phyloP scores from a whole-genome alignment of 2,329 filamentous ascomycete genomes.

The Dryadomyces sulphureus region DNA sequence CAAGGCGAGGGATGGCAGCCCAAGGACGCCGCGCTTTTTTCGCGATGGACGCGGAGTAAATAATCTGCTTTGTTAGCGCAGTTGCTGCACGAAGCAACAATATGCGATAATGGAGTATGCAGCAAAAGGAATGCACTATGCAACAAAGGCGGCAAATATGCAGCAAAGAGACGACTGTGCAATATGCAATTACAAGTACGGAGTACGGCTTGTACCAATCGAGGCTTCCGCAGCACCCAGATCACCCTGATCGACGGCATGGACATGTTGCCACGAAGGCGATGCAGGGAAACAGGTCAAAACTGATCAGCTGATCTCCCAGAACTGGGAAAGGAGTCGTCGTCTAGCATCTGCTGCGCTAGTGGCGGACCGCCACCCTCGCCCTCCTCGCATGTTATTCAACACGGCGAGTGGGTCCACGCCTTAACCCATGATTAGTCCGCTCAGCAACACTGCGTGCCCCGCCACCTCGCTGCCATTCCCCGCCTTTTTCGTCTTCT shows the following conservation, averaged over 20 bases:
- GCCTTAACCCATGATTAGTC: conserved; percentile 3
- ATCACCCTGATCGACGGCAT: too few species aligned
- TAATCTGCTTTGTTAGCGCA: background rate
- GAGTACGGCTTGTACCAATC: too few species aligned
- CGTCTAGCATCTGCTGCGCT: background rate
- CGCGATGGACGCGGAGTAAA: conserved; percentile 3
- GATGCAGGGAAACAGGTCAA: background rate
- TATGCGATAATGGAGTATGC: too few species aligned
- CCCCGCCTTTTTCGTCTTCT: conserved; percentile 8
- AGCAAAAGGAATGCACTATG: background rate
- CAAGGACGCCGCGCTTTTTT: conserved; percentile 4
- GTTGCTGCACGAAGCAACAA: background rate
- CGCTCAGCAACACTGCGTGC: conserved; percentile 7
- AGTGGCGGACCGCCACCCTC: background rate
- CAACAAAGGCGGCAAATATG: too few species aligned
- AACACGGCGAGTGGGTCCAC: conserved; percentile 3
- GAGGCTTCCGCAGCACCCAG: too few species aligned
- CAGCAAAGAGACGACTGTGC: too few species aligned
- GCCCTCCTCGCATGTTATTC: background rate
- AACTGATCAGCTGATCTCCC: background rate
- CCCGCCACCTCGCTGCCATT: conserved; percentile 10
- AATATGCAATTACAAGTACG: too few species aligned
- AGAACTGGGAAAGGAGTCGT: background rate
- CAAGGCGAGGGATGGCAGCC: background rate
- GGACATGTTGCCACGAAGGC: background rate